Base-by-base conservation (phyloP, 2,329 filamentous ascomycete species). In the Fusarium sp. region DNA sequence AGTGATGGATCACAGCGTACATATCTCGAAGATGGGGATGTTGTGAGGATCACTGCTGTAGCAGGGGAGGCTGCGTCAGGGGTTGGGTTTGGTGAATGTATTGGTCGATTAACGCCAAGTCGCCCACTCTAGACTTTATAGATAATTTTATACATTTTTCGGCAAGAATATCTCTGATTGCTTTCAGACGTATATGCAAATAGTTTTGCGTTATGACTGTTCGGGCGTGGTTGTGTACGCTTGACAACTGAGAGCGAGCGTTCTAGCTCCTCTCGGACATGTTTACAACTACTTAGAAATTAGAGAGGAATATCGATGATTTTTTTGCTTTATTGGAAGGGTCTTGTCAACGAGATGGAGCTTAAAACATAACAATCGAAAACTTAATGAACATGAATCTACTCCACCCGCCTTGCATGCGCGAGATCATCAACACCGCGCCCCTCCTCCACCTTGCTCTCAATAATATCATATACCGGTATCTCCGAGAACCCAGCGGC, bases 21-120 rank as follows among this genome's bases (percentile, higher is more conserved):
- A 0, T 85, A 79, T 64, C 73, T 86, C 4, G 75, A 83, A 45
- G 84, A 86, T 66, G 84, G 83, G 1, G 85, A 85, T 66, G 78
- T 77, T n/a, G 76, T 84, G 40, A 73, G 80, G 20, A 78, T 84
- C 42, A 83, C 78, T 60, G 83, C 47, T 79, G 85, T 69, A 76
- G 83, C 29, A 76, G 86, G 76, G 82, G 84, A 47, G 76, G 80
- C 9, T 79, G 84, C 66, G 82, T 85, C 37, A 75, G 81, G 82
- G 16, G 88, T 84, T 64, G 83, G 83, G 0, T 84, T 84, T 64
- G 83, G 82, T 0, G 82, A 84, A 9, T 83, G 82, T 37, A 58
- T 74, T 2, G 84, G 84, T 2, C 38, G 34, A 11, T 20, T 76
- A 1, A 70, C 63, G 0, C 31, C 63, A 18, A 64, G 60, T 6